Base-by-base conservation (phyloP, 352 stramenopile species). In the Pythium grandisporangium region DNA sequence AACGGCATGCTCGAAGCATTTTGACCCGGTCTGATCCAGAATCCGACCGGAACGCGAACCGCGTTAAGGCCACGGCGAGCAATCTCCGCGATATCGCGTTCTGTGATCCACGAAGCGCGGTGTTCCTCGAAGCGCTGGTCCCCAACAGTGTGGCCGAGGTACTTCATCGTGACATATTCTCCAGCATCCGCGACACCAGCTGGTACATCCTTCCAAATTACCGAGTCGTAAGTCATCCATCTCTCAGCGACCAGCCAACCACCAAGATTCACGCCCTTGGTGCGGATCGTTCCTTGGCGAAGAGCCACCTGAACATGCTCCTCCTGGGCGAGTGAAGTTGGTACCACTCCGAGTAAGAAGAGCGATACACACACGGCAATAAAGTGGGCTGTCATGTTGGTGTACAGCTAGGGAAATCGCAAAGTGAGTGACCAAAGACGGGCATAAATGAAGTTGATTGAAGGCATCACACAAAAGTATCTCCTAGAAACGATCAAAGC, bases 221-320 rank as follows among this genome's bases (percentile, higher is more conserved):
- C 30, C 20, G 48, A 42, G 33, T 59, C 54, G 36, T 46, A 42
- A 26, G 49, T 68, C 54, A 68, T 68, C 58, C 58, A 68, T 32
- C 56, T 29, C 38, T 67, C 58, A 11, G 51, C 58, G 2, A 67
- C 53, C 21, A 67, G 58, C 58, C 58, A 67, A 30, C 58, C 58
- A 33, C 58, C 58, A 14, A 68, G 40, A 30, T 68, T 68, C 37
- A 65, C 59, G 30, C 51, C 51, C 33, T 50, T 49, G 39, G 35
- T 32, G 14, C 30, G 29, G 8, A 52, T 27, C 23, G 45, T 37
- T 12, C 50, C 50, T 2, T 37, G 37, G 6, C 50, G 50, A 33
- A 58, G 49, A 21, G 44, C 38, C 3, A 26, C 44, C 27, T 58
- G 51, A 23, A 53, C 22, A 21, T 58, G 51, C 22, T 53, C 51